These are phyloP conservation scores for Isabelozyma pseudorhagii DNA, from an alignment of 805 yeast species.

Conservation along the genomic window DNA sequence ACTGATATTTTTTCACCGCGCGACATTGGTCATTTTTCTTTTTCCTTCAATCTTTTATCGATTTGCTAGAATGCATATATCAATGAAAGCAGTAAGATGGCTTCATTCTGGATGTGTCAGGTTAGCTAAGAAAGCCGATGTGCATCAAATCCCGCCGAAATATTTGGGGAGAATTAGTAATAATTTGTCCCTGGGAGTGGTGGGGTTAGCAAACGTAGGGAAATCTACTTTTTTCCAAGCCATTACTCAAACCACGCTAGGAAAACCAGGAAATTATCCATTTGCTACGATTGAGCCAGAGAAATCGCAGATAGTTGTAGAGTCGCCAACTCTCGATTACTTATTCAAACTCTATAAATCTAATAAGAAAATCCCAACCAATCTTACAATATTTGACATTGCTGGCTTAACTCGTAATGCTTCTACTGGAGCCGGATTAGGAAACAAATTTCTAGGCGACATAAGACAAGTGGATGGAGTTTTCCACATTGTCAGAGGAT, in stretches of 20 bases:
- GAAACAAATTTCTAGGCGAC: constrained; percentile 68
- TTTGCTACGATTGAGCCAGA: constrained; percentile 77
- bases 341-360: constrained; percentile 49
- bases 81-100: background rate
- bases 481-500: constrained; percentile 65
- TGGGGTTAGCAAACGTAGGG: constrained; percentile 64
- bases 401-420: constrained; percentile 71
- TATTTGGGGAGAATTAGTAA: constrained; percentile 34
- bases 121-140: background rate
- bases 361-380: constrained; percentile 49
- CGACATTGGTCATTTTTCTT: no score
- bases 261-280: constrained; percentile 57
- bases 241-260: constrained; percentile 57
- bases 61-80: background rate
- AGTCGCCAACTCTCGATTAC: constrained; percentile 46
- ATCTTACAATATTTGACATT: constrained; percentile 60
- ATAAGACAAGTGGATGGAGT: constrained; percentile 71
- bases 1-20: no score
- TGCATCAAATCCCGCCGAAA: background rate
- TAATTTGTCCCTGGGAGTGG: constrained; percentile 41
- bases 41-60: background rate
- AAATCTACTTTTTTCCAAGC: constrained; percentile 48
- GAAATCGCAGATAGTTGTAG: constrained; percentile 56
- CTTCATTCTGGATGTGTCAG: background rate
- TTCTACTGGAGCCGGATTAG: constrained; percentile 63